Percentiles rank a stretch among this genome's conserved stretches.
These are phyloP conservation scores for Colletotrichum siamense DNA, from an alignment of 2,329 filamentous ascomycete species.

Conservation along the genomic window DNA sequence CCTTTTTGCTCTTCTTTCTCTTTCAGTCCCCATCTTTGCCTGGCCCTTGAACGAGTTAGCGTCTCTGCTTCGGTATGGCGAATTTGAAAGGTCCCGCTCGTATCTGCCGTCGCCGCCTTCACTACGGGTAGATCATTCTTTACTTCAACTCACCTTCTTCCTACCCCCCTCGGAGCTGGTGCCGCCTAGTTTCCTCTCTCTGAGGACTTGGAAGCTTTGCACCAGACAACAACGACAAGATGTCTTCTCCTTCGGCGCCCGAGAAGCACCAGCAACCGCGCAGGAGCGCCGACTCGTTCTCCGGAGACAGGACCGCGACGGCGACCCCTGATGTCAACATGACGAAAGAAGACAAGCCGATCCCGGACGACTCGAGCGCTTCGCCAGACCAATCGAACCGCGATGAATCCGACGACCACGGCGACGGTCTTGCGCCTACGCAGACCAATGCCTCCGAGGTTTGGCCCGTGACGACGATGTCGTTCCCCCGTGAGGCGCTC, in stretches of 20 bases:
- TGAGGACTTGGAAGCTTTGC: neutral
- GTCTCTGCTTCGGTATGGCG: neutral
- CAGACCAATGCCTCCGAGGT: neutral
- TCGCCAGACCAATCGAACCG: neutral
- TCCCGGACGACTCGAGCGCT: neutral
- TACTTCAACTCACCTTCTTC: neutral
- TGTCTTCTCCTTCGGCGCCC: neutral
- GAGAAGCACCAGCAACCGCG: neutral
- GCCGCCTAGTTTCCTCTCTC: neutral
- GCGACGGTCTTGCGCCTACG: neutral
- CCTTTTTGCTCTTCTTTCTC: neutral
- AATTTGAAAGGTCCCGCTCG: neutral
- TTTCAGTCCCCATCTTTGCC: neutral
- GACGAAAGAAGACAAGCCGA: neutral
- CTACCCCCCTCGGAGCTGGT: neutral
- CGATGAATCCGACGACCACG: neutral
- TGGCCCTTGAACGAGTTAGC: neutral
- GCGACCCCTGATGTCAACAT: conserved; percentile 4
- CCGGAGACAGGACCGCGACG: conserved; percentile 5
- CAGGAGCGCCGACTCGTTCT: neutral
- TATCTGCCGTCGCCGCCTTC: neutral
- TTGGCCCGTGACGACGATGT: conserved; percentile 15
- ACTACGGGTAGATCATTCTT: neutral
- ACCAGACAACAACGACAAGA: neutral
- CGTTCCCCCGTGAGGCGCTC: conserved; percentile 33